Evolutionary conservation across 495 filamentous ascomycete species (phyloP), one percentile per base, ranked within the genome.

Genomic region (Lindgomyces ingoldianus): DNA sequence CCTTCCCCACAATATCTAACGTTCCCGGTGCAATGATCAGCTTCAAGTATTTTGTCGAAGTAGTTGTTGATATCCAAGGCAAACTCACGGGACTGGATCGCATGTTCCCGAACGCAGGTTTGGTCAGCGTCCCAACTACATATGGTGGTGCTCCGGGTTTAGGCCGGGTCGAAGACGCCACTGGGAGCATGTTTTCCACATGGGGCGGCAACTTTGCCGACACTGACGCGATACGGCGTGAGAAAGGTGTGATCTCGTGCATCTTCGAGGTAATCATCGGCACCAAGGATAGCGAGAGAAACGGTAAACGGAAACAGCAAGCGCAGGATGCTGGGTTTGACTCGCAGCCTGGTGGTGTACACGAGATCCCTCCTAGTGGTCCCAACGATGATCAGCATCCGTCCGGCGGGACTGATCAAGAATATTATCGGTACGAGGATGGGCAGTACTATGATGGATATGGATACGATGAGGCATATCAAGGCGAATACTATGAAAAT

Each of bases 41-140:
- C 64, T 98, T 98, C 76, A 89, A 87, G 67, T 98, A 98, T 72
- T 90, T 89, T 67, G 83, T 96, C 24, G 94, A 98, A 73, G 89
- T 96, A 2, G 87, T 98, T 21, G 82, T 96, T 1, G 94, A 98
- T 70, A 79, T 97, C 9, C 91, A 93, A 26, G 92, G 93, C 14
- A 96, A 91, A 70, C 80, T 96, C 3, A 85, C 86, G 21, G 84
- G 86, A 4, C 81, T 83, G 42, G 85, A 91, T 69, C 75, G 87
- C 30, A 83, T 84, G 73, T 73, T 88, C 65, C 82, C 83, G 56
- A 81, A 82, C 52, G 74, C 84, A 59, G 84, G 80, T 55, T 79
- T 86, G 68, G 77, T 84, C 16, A 81, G 78, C 47, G 71, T 77
- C 42, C 73, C 81, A 30, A 46, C 75, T 59, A 44, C 69, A 9